Evolutionary conservation across 202 grass and related monocot genomes (phyloP), one percentile per base, ranked within the genome.

Genomic region (Schoenoplectus triqueter): DNA sequence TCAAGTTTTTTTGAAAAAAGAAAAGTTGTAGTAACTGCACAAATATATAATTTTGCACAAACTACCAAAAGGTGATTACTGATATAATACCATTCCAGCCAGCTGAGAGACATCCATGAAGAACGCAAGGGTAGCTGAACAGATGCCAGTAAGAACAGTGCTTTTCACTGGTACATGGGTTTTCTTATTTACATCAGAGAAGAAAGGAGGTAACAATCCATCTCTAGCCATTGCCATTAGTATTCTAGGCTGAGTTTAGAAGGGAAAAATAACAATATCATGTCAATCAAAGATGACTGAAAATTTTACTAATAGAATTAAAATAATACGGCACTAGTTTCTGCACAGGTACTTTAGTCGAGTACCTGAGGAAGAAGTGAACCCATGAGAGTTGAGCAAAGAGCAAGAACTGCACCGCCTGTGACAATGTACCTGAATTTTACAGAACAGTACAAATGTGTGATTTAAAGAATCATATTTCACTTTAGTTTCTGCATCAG

Each of bases 221-320:
- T 99, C 96, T 89, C 91, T 92, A 69, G 96, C 91, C 96, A 99
- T 99, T 51, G 96, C 90, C 96, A 99, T 99, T 78, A 99, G 84
- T 92, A 99, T 99, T 89, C 96, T 94, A 84, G 93, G 96, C 96
- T 99, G 90, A 39, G 5, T 79, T 62, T 61, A 22, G 10, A 6
- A 55, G 41, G 1, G n/a, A 42, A 45, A 45, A 44, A 10, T 0
- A 59, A 60, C 59, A 62, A 82, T 21, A 11, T 54, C 10, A 49
- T 64, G 64, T 85, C 45, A 86, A 69, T 7, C 6, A 62, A 64
- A 41, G 19, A 6, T 46, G 14, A 51, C 50, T n/a, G 0, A 64
- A 5, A 19, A 73, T 55, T 78, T 52, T 65, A 55, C 52, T 74
- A 49, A 78, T 2, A 21, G 2, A 69, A 69, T 20, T 7, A 51